Conservation (phyloP, 2,329 filamentous ascomycete genomes). For the Ophiosphaerella herpotricha region DNA sequence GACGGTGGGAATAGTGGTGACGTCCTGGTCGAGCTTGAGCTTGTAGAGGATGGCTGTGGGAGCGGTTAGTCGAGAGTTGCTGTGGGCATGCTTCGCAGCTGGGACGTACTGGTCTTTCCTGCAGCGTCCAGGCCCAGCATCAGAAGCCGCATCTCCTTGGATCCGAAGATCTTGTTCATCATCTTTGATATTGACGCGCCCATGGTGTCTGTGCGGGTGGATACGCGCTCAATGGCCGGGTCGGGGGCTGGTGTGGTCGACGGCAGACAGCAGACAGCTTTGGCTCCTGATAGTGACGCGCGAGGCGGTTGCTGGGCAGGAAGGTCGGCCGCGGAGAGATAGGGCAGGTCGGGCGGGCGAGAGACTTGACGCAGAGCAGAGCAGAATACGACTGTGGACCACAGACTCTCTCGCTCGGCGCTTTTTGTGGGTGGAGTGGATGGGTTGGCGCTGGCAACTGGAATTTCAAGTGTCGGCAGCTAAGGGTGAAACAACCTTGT, state of each 20-base stretch:
- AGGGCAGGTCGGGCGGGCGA: not conserved
- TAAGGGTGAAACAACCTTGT: slow-evolving; percentile 7
- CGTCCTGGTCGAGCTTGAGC: slow-evolving; percentile 98
- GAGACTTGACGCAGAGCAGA: not conserved
- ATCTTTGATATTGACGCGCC: slow-evolving; percentile 89
- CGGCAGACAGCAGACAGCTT: not conserved
- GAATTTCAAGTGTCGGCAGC: not conserved
- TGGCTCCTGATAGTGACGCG: slow-evolving; percentile 3
- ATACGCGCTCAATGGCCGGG: not conserved
- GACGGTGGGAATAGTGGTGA: slow-evolving; percentile 98
- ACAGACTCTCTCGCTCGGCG: not conserved
- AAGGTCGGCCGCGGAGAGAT: not conserved
- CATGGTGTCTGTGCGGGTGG: slow-evolving; percentile 65
- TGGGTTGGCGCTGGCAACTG: not conserved
- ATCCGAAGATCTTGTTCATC: slow-evolving; percentile 98
- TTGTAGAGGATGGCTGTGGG: slow-evolving; percentile 87
- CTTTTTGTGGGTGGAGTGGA: not conserved
- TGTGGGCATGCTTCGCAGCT: not conserved
- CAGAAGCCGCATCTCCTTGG: slow-evolving; percentile 96
- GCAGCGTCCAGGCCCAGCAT: slow-evolving; percentile 98
- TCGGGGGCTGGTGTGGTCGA: not conserved
- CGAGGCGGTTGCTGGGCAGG: not conserved
- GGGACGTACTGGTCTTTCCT: slow-evolving; percentile 79
- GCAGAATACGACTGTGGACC: not conserved
- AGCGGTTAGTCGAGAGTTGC: slow-evolving; percentile 15